Base-by-base conservation (phyloP, 768 basidiomycete genomes). In the Sporobolomyces roseus region DNA sequence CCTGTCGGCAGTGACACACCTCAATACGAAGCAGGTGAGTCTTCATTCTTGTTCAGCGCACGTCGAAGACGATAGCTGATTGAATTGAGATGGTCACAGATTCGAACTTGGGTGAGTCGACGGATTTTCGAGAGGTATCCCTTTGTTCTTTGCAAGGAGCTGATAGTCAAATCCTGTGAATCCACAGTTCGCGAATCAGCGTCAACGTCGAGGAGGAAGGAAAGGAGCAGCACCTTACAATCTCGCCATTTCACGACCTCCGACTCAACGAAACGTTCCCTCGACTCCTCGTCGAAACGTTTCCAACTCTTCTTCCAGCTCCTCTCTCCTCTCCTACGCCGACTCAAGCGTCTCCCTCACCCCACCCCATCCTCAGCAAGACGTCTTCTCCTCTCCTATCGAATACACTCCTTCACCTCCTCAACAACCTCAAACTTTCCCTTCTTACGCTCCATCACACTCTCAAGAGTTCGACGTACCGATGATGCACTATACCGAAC, bases 141-240 rank as follows among this genome's bases (percentile, higher is more conserved):
- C 52, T 32, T 53, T 36, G 52, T 43, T 43, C 38, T 10, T 14
- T 32, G 27, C 23, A 45, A n/a, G 9, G 63, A 46, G 6, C 6
- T n/a, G 33, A 29, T 19, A 27, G 27, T 33, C n/a, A 30, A 56
- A 25, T 46, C 48, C 35, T 16, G 25, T 10, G 19, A 54, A 36
- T 16, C 45, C 27, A 51, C 52, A 69, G 68, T 69, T 69, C 25
- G 68, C 68, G 14, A 69, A 64, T 46, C 51, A 53, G 23, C 62
- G 68, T 27, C 62, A 69, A 52, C 68, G 63, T 16, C 30, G 52
- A 12, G 10, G n/a, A 33, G 56, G 56, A 41, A 60, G n/a, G n/a
- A n/a, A n/a, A n/a, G n/a, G 54, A 36, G 23, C 25, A 36, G 55
- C 55, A 2, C 68, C 68, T n/a, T 69, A 69, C 54, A 3, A 10